Conservation (phyloP, 331 rosid genomes). For the Malus hybrid region DNA sequence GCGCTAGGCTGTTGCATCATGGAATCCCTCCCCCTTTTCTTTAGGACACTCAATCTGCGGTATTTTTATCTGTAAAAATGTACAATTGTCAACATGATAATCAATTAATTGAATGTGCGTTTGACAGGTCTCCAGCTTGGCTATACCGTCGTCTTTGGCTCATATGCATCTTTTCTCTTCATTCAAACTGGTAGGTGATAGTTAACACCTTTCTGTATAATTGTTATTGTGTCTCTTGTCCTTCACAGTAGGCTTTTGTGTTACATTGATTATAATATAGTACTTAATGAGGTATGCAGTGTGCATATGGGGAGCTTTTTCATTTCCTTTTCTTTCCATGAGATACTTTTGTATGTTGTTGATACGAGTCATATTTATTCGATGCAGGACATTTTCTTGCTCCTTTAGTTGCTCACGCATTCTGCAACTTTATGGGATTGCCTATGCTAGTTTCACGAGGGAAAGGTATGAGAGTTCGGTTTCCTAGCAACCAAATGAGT, state of each 20-base stretch:
- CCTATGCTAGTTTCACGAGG: slow-evolving; percentile 50
- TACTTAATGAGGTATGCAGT: too few relatives aligned
- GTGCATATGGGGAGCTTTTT: background rate
- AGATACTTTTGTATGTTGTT: background rate
- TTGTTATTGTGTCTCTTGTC: background rate
- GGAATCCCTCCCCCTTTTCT: background rate
- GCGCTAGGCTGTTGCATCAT: background rate
- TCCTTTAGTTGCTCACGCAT: slow-evolving; percentile 72
- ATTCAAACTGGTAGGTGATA: slow-evolving; percentile 71
- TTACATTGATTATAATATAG: too few relatives aligned
- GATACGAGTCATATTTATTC: background rate
- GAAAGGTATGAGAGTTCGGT: slow-evolving; percentile 43
- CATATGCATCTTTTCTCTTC: slow-evolving; percentile 90
- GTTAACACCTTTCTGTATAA: slow-evolving; percentile 6
- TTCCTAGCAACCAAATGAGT: background rate
- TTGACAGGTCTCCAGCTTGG: slow-evolving; percentile 85
- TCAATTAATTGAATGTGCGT: slow-evolving; percentile 5
- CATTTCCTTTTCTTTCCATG: background rate
- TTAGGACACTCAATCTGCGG: background rate
- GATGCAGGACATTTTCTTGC: slow-evolving; percentile 80
- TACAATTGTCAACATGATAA: background rate
- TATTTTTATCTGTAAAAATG: background rate
- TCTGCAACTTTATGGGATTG: slow-evolving; percentile 90
- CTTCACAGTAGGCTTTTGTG: too few relatives aligned
- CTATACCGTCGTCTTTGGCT: slow-evolving; percentile 90